A percentile compares a stretch with the other conserved stretches of the same genome.
phyloP scores from a whole-genome alignment of 2,329 filamentous ascomycete species.

The Catunica adiposa region DNA sequence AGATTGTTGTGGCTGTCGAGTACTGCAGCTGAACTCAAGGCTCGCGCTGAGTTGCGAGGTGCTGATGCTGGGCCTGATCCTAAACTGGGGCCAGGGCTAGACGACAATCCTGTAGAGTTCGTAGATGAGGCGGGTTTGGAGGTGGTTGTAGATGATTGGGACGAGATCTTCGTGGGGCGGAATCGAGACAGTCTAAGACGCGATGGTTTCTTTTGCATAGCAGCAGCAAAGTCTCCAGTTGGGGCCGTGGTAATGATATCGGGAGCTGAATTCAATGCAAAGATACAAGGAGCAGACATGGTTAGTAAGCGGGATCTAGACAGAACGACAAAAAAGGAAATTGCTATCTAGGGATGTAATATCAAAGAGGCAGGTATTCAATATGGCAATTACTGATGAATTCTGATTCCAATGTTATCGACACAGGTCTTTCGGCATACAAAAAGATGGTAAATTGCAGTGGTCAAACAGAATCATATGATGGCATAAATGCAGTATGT shows the following conservation, averaged over 20 bases:
- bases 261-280: slow-evolving; percentile 32
- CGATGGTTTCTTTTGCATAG: slow-evolving; percentile 37
- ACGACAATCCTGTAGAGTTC: slow-evolving; percentile 1
- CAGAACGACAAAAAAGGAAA: too few species aligned
- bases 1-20: slow-evolving; percentile 4
- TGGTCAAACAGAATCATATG: too few species aligned
- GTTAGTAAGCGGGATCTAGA: background rate
- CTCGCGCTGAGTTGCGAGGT: slow-evolving; percentile 9
- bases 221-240: slow-evolving; percentile 43
- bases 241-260: slow-evolving; percentile 86
- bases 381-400: too few species aligned
- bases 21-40: slow-evolving; percentile 7
- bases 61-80: slow-evolving; percentile 6
- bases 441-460: too few species aligned
- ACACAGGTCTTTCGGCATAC: too few species aligned
- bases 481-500: too few species aligned
- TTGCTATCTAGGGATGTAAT: background rate
- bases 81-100: slow-evolving; percentile 1
- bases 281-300: background rate
- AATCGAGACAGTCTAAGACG: slow-evolving; percentile 37
- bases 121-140: background rate
- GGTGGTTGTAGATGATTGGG: slow-evolving; percentile 17
- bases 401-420: too few species aligned
- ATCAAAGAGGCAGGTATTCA: background rate
- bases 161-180: slow-evolving; percentile 33